phyloP scores from a whole-genome alignment of 257 asterid genomes.

The Solanum ossicruentum region DNA sequence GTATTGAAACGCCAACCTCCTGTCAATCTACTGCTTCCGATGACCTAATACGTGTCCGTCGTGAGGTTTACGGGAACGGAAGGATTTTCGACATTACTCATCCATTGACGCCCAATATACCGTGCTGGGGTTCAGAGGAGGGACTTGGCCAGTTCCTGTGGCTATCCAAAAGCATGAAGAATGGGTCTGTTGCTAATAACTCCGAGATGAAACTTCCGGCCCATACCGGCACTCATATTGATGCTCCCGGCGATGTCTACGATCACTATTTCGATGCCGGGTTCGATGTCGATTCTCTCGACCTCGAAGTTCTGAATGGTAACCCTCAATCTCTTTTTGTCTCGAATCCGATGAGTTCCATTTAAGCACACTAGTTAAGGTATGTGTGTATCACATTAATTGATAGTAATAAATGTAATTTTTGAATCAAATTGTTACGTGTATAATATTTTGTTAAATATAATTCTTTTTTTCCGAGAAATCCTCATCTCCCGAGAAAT shows the following conservation, averaged over 20 bases:
- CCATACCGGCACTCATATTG: conserved; percentile 97
- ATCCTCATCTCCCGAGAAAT: too few species aligned
- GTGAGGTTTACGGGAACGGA: conserved; percentile 79
- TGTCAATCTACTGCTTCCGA: conserved; percentile 3
- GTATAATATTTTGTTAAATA: too few species aligned
- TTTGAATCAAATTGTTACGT: too few species aligned
- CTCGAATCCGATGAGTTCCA: neutral
- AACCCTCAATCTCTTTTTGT: neutral
- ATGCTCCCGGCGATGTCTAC: conserved; percentile 83
- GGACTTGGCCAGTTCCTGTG: conserved; percentile 73
- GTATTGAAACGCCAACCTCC: neutral
- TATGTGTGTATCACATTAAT: too few species aligned
- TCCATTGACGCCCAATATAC: conserved; percentile 51
- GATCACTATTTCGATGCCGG: conserved; percentile 88
- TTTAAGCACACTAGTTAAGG: neutral
- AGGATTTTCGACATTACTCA: conserved; percentile 81
- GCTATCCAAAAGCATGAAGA: conserved; percentile 76
- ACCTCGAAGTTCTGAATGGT: conserved; percentile 91
- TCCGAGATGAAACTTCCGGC: conserved; percentile 78
- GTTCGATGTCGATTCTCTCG: conserved; percentile 86
- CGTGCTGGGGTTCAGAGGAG: conserved; percentile 51
- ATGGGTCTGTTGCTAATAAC: conserved; percentile 67
- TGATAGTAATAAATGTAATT: too few species aligned
- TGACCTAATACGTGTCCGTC: conserved; percentile 46
- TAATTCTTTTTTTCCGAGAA: too few species aligned